Evolutionary conservation across 345 rosid species (phyloP), one percentile per base, ranked within the genome.

Genomic region (Xanthoceras sorbifolium): DNA sequence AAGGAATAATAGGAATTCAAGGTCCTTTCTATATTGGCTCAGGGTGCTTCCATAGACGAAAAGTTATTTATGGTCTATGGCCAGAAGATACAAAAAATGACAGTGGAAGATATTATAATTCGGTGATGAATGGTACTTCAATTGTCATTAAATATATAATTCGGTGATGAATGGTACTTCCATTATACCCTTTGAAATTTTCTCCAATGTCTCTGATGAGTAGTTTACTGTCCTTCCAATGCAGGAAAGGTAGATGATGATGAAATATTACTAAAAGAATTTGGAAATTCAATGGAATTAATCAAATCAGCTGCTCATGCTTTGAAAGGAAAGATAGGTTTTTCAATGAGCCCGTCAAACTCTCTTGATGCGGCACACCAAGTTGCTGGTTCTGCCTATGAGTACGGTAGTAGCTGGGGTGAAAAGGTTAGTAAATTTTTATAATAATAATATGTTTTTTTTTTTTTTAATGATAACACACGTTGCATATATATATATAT

Each of bases 11-110:
- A 1, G 96, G 92, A 62, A 68, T 90, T 66, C 93, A 89, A 85
- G 94, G 92, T 44, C 75, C 89, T 2, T 4, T 25, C 0, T 94
- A 91, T 22, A 50, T 1, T 0, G 97, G 96, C 0, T 76, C 97
- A 1, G 96, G 97, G 65, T 81, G 94, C 25, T 84, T 94, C 40
- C 94, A 85, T 32, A 85, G 89, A 61, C 81, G 92, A 76, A 84
- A 87, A 86, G 88, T 89, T 20, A 86, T 92, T 4, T 92, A 90
- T 25, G 92, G 93, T 9, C 38, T 81, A 1, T 77, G 83, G 67
- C 83, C 90, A 0, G 71, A 82, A 1, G 85, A 85, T 14, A 15
- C 64, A 14, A 75, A 75, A 50, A 36, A 40, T 11, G 38, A 74
- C 64, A 4, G 55, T 50, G 79, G 76, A 10, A 31, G 22, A 54